These are phyloP conservation scores for Parascedosporium putredinis DNA, from an alignment of 2,329 filamentous ascomycete species.

Conservation along the genomic window DNA sequence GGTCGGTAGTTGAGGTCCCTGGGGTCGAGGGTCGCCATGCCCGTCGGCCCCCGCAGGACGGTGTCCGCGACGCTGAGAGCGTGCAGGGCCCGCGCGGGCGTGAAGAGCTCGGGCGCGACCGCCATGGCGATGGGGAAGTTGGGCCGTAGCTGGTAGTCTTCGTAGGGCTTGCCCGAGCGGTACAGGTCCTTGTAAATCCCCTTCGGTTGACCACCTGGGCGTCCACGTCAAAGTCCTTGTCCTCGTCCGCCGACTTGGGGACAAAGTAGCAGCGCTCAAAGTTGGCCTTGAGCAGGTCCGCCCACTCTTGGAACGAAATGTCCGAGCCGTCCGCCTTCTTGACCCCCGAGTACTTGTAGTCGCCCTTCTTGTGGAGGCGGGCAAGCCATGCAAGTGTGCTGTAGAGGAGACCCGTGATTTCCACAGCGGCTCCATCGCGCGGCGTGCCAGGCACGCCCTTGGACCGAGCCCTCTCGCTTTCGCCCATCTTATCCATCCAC, in stretches of 20 bases:
- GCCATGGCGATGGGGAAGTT: slow-evolving; percentile 97
- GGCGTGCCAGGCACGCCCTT: slow-evolving; percentile 96
- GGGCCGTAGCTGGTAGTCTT: slow-evolving; percentile 90
- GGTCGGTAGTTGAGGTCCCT: slow-evolving; percentile 86
- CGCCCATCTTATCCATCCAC: slow-evolving; percentile 99
- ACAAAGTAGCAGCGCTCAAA: slow-evolving; percentile 93
- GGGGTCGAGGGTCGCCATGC: slow-evolving; percentile 94
- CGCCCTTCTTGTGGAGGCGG: slow-evolving; percentile 53
- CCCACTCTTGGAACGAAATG: slow-evolving; percentile 72
- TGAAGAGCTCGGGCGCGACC: slow-evolving; percentile 81
- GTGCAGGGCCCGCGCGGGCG: slow-evolving; percentile 63
- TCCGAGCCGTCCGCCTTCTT: slow-evolving; percentile 47
- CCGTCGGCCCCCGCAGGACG: slow-evolving; percentile 71
- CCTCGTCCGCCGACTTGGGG: slow-evolving; percentile 58
- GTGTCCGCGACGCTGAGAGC: slow-evolving; percentile 74
- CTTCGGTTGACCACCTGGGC: slow-evolving; percentile 70
- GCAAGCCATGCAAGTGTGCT: slow-evolving; percentile 77
- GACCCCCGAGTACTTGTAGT: slow-evolving; percentile 66
- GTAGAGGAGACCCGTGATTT: slow-evolving; percentile 90
- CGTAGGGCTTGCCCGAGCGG: slow-evolving; percentile 85
- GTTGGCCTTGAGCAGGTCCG: slow-evolving; percentile 64
- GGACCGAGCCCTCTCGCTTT: slow-evolving; percentile 78
- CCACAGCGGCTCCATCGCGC: slow-evolving; percentile 85
- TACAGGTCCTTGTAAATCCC: slow-evolving; percentile 99
- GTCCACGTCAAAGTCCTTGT: slow-evolving; percentile 72